A percentile compares a stretch with the other conserved stretches of the same genome.
Conservation (phyloP, 2,329 filamentous ascomycete species). For the Epichloe gansuensis region DNA sequence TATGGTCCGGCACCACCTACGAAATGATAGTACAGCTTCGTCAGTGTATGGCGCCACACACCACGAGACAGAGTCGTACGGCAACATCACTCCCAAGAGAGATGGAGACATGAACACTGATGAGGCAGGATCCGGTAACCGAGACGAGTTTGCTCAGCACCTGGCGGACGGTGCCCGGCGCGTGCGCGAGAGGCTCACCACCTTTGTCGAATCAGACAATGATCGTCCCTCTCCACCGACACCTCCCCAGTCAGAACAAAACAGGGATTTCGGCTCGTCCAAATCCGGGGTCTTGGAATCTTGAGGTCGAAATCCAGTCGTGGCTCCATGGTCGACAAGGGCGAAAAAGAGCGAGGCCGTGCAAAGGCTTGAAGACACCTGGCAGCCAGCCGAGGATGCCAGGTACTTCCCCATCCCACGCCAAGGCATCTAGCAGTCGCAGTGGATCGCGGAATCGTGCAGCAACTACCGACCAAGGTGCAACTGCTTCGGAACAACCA, state of each 20-base stretch:
- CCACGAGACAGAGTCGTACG: constrained; percentile 13
- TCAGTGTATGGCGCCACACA: constrained; percentile 54
- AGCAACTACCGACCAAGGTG: not conserved
- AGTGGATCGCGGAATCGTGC: not conserved
- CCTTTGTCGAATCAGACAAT: constrained; percentile 52
- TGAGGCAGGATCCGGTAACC: constrained; percentile 26
- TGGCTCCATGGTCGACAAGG: constrained; percentile 46
- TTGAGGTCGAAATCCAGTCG: constrained; percentile 55
- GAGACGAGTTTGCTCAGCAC: constrained; percentile 61
- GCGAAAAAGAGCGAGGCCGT: constrained; percentile 26
- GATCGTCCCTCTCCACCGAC: constrained; percentile 19
- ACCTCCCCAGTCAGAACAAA: constrained; percentile 23
- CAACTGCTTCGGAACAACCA: constrained; percentile 15
- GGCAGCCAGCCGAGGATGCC: constrained; percentile 37
- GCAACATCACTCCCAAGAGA: not conserved
- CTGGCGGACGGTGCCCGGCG: constrained; percentile 58
- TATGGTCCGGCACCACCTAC: constrained; percentile 73
- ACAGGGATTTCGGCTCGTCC: constrained; percentile 19
- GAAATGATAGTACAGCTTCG: constrained; percentile 69
- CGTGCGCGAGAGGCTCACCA: constrained; percentile 62
- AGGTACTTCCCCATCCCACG: constrained; percentile 27
- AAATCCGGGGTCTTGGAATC: constrained; percentile 49
- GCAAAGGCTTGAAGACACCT: constrained; percentile 48
- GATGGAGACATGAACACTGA: not conserved
- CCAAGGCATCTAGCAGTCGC: constrained; percentile 18